These are phyloP conservation scores for Aureobasidium namibiae DNA, from an alignment of 2,329 filamentous ascomycete species.

Conservation along the genomic window DNA sequence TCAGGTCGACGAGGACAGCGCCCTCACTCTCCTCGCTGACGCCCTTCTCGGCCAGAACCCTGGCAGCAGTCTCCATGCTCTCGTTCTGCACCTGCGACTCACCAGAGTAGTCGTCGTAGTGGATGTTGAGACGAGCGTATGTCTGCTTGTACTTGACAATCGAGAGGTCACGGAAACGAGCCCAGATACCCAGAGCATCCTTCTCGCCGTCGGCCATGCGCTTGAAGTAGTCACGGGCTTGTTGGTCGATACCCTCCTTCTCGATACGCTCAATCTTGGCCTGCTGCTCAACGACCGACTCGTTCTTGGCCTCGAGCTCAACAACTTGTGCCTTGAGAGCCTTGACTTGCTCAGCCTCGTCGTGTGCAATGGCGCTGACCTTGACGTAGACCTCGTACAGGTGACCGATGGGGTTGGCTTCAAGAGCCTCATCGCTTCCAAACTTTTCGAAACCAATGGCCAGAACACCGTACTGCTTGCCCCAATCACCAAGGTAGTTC, in stretches of 20 bases:
- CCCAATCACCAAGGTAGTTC: constrained; percentile 76
- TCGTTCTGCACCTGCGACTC: constrained; percentile 59
- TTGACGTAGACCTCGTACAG: constrained; percentile 74
- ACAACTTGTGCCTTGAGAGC: constrained; percentile 35
- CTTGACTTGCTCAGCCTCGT: constrained; percentile 59
- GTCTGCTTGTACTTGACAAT: constrained; percentile 58
- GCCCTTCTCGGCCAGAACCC: constrained; percentile 49
- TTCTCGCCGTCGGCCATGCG: constrained; percentile 57
- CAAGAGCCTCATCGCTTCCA: constrained; percentile 63
- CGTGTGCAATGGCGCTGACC: constrained; percentile 56
- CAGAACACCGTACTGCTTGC: constrained; percentile 63
- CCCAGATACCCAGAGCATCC: constrained; percentile 53
- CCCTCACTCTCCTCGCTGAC: constrained; percentile 58
- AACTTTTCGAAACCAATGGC: constrained; percentile 69
- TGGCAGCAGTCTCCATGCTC: constrained; percentile 54
- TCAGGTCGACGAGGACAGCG: constrained; percentile 60
- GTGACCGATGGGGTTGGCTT: constrained; percentile 70
- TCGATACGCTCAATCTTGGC: constrained; percentile 41
- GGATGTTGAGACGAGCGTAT: constrained; percentile 56
- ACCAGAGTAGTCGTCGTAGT: constrained; percentile 59
- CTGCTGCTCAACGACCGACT: constrained; percentile 41
- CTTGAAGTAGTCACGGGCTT: constrained; percentile 64
- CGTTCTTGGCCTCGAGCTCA: constrained; percentile 35
- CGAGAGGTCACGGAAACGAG: constrained; percentile 54
- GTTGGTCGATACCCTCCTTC: constrained; percentile 58